A percentile compares a stretch with the other conserved stretches of the same genome.
Evolutionary conservation across 2,329 filamentous ascomycete species (phyloP).

Genomic region (Tolypocladium album): DNA sequence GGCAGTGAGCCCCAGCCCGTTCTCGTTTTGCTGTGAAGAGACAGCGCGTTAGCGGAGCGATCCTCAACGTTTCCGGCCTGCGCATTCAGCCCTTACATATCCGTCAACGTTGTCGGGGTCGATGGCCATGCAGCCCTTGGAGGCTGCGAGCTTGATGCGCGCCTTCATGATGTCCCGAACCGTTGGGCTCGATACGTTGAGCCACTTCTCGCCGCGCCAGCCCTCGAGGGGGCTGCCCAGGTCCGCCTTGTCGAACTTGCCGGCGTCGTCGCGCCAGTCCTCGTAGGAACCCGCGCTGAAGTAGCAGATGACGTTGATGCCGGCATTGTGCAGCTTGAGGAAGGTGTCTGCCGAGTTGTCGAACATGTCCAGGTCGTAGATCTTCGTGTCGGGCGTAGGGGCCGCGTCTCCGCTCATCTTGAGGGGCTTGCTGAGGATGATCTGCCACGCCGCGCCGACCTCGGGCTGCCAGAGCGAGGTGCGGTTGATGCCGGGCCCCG

Average conservation of each 20-base stretch:
- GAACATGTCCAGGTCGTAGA: slow-evolving; percentile 42
- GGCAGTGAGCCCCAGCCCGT: slow-evolving; percentile 47
- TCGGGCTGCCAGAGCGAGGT: slow-evolving; percentile 38
- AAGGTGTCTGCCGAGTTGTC: slow-evolving; percentile 35
- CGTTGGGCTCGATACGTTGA: slow-evolving; percentile 43
- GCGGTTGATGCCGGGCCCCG: slow-evolving; percentile 12
- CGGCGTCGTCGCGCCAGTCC: slow-evolving; percentile 46
- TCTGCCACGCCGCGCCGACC: slow-evolving; percentile 48
- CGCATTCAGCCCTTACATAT: slow-evolving; percentile 28
- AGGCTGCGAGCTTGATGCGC: slow-evolving; percentile 45
- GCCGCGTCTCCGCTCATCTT: slow-evolving; percentile 24
- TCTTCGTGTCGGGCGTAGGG: slow-evolving; percentile 33
- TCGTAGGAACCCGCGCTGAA: slow-evolving; percentile 65
- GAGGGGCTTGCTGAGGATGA: slow-evolving; percentile 38
- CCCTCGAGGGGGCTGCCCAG: slow-evolving; percentile 47
- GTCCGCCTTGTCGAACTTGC: slow-evolving; percentile 42
- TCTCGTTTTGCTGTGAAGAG: slow-evolving; percentile 39
- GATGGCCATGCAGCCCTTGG: slow-evolving; percentile 57
- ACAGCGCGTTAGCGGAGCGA: neutral
- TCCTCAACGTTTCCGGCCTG: neutral
- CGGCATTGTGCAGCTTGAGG: slow-evolving; percentile 43
- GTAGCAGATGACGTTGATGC: slow-evolving; percentile 61
- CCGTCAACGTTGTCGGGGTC: slow-evolving; percentile 64
- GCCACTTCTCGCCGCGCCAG: slow-evolving; percentile 59
- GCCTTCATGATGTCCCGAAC: slow-evolving; percentile 55